These are phyloP conservation scores for barrel medic (Medicago truncatula) DNA, from an alignment of 306 rosid genomes.

Conservation along the genomic window MtrunA17r5.0-ANR NC_053049.1:49231001-49231500, in stretches of 20 bases:
- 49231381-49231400: slow-evolving; percentile 93
- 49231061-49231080: not conserved
- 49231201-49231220: slow-evolving; percentile 3
- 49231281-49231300: slow-evolving; percentile 78
- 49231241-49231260: slow-evolving; percentile 34
- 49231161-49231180: not conserved
- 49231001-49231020: not conserved
- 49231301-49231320: slow-evolving; percentile 83
- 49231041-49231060: slow-evolving; percentile 12
- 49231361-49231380: slow-evolving; percentile 88
- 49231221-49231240: slow-evolving; percentile 19
- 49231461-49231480: slow-evolving; percentile 77
- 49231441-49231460: slow-evolving; percentile 88
- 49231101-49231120: not conserved
- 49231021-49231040: not conserved
- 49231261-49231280: slow-evolving; percentile 92
- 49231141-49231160: slow-evolving; percentile 25
- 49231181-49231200: slow-evolving; percentile 23
- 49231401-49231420: slow-evolving; percentile 77
- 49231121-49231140: not conserved
- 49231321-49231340: slow-evolving; percentile 82
- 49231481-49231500: slow-evolving; percentile 84
- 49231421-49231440: slow-evolving; percentile 70
- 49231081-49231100: slow-evolving; percentile 9
- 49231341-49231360: slow-evolving; percentile 86